Conservation (phyloP, 306 rosid species). For the Trichosanthes truncata region DNA sequence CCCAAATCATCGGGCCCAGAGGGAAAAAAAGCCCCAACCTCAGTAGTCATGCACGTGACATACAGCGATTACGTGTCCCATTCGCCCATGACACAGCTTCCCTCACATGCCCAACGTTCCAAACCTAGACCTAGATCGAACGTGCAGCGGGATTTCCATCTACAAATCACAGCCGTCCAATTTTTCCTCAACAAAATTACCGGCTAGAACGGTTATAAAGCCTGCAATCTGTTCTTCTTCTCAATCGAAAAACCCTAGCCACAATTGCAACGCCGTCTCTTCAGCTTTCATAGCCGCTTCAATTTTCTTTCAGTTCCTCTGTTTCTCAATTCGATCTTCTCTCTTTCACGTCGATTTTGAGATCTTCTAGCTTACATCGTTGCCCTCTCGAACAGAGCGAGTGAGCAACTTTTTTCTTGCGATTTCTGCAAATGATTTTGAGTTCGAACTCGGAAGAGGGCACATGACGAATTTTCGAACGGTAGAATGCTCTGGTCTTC, state of each 20-base stretch:
- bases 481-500: slow-evolving; percentile 18
- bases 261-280: background rate
- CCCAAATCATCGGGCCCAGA: background rate
- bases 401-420: background rate
- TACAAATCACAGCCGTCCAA: background rate
- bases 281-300: background rate
- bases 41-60: background rate
- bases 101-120: background rate
- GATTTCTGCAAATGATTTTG: background rate
- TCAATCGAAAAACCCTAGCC: background rate
- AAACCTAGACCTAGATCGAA: background rate
- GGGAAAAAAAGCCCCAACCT: background rate
- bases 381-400: background rate
- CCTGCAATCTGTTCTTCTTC: background rate
- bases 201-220: background rate
- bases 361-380: background rate
- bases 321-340: background rate
- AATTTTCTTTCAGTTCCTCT: background rate
- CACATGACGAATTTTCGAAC: slow-evolving; percentile 27
- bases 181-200: background rate
- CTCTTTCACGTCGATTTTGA: background rate
- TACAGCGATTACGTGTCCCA: background rate
- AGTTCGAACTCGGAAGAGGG: background rate
- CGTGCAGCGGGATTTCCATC: background rate
- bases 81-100: background rate